These are phyloP conservation scores for Neonectria neomacrospora DNA, from an alignment of 2,329 filamentous ascomycete species.

Conservation along the genomic window DNA sequence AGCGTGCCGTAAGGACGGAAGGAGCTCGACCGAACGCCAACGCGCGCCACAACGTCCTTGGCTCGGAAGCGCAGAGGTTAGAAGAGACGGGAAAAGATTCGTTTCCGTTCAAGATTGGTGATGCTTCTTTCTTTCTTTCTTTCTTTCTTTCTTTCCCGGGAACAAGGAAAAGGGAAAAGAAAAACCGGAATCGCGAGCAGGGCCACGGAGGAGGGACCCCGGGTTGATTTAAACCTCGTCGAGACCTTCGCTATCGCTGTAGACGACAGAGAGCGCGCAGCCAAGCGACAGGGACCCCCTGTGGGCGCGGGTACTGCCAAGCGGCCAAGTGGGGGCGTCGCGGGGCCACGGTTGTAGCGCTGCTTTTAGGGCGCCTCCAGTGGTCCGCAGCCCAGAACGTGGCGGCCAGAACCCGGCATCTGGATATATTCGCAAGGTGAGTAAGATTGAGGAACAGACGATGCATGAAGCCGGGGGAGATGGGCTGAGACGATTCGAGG, in stretches of 20 bases:
- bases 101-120: not conserved
- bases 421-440: not conserved
- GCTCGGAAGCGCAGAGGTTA: conserved; percentile 11
- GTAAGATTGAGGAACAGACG: not conserved
- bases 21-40: conserved; percentile 33
- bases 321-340: conserved; percentile 35
- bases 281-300: conserved; percentile 14
- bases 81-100: not conserved
- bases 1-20: conserved; percentile 22
- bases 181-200: not conserved
- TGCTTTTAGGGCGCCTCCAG: conserved; percentile 26
- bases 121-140: too few species aligned
- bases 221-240: conserved; percentile 24
- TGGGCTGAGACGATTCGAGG: not conserved
- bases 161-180: not conserved
- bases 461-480: not conserved
- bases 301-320: conserved; percentile 35
- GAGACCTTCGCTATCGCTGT: conserved; percentile 24
- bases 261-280: not conserved
- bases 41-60: conserved; percentile 37
- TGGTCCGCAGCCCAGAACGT: not conserved
- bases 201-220: conserved; percentile 9
- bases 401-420: not conserved
- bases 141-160: not conserved
- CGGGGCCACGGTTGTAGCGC: conserved; percentile 32